These are phyloP conservation scores for Chalciporus piperatus DNA, from an alignment of 768 basidiomycete species.

Conservation along the genomic window DNA sequence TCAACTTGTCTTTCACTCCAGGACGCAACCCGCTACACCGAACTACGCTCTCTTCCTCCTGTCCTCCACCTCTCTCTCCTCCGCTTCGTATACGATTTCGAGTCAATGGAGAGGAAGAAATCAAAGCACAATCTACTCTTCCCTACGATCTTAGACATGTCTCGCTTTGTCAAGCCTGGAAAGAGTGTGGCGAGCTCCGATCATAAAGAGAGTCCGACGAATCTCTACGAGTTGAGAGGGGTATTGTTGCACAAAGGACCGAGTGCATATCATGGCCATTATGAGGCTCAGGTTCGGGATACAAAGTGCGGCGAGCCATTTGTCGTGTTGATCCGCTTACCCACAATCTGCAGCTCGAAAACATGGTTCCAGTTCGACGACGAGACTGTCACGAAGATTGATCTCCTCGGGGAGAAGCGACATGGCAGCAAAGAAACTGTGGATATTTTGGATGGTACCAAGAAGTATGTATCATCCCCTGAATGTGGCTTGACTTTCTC, in stretches of 20 bases:
- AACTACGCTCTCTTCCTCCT: slow-evolving; percentile 72
- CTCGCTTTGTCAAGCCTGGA: slow-evolving; percentile 43
- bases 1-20: slow-evolving; percentile 67
- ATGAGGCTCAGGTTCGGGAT: slow-evolving; percentile 83
- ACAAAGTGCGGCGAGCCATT: slow-evolving; percentile 44
- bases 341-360: slow-evolving; percentile 41
- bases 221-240: slow-evolving; percentile 79
- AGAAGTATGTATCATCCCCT: slow-evolving; percentile 24
- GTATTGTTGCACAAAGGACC: slow-evolving; percentile 85
- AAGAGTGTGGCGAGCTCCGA: slow-evolving; percentile 25
- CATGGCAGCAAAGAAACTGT: slow-evolving; percentile 28
- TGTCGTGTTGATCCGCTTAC: slow-evolving; percentile 1
- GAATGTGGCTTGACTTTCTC: neutral
- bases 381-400: slow-evolving; percentile 70
- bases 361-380: slow-evolving; percentile 95
- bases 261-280: slow-evolving; percentile 92
- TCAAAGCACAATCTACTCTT: slow-evolving; percentile 80
- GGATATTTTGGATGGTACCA: slow-evolving; percentile 27
- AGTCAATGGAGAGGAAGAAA: slow-evolving; percentile 82
- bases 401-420: slow-evolving; percentile 48
- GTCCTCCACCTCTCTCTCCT: slow-evolving; percentile 89
- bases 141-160: slow-evolving; percentile 73
- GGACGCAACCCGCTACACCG: slow-evolving; percentile 76
- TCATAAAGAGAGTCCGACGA: slow-evolving; percentile 20
- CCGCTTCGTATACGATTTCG: slow-evolving; percentile 86